Evolutionary conservation across 305 asterid species (phyloP), one percentile per base, ranked within the genome.

Genomic region (Galium porrigens): DNA sequence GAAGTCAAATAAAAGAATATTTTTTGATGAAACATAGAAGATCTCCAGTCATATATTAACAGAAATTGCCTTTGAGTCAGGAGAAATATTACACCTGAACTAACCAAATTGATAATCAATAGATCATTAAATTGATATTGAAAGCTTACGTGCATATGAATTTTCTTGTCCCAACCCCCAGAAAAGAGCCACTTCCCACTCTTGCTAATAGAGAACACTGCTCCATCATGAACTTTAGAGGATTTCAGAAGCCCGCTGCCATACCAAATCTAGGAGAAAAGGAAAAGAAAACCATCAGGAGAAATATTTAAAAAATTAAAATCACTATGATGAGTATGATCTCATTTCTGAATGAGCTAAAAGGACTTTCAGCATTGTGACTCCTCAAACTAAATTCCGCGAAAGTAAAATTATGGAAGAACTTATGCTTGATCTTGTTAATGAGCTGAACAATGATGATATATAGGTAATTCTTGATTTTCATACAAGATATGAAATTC

Each of bases 151-250:
- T 82, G 88, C 56, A 88, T 74, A 67, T 61, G 76, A 62, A 88
- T 70, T n/a, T 76, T 79, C 76, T 75, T 85, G 84, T 84, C 94
- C 96, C 85, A 85, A 34, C 95, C 92, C 46, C 98, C 96, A 18
- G 89, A 80, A 52, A 91, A 80, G 56, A 91, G 75, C 89, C 84
- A 80, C 65, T 74, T 81, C 65, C 86, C 94, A 20, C 67, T 78
- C 80, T 72, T 86, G 85, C 73, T 30, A 58, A 86, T 70, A 1
- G 94, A 82, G 69, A 91, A 81, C 8, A 83, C 72, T 3, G 86
- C 87, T 48, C 94, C 95, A 36, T 80, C 73, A 65, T 84, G 98
- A 60, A 74, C 71, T 70, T 77, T 72, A 33, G 60, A 70, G 30
- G 92, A 83, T 74, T 83, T 80, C 74, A 81, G 46, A 51, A 88